Evolutionary conservation across 768 basidiomycete genomes (phyloP), one percentile per base, ranked within the genome.

Genomic region (Panaeolus cyanescens): DNA sequence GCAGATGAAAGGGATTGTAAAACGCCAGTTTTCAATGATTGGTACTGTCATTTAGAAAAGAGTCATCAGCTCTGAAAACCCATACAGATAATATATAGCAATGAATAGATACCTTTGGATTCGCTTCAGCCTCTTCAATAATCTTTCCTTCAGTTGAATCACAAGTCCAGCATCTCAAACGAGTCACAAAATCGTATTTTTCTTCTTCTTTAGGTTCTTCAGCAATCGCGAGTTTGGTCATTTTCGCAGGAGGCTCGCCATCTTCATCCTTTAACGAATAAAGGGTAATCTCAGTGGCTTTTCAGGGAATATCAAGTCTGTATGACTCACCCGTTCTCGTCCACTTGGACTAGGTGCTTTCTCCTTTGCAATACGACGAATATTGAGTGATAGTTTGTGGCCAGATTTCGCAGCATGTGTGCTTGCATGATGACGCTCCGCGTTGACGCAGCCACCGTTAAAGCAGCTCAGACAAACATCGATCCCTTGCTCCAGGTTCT

Each of bases 381-480:
- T 79, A 65, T 97, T 96, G 56, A 98, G 76, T 0, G 89, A 88
- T 64, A 94, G 87, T 0, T 75, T 62, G 68, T 99, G 97, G 0
- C 85, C 87, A 0, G 86, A 83, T 80, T 89, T 90, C 62, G 83
- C 75, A 34, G 80, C 80, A 72, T 99, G 96, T 0, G 84, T 84
- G 8, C 76, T 78, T 4, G 92, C 89, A 70, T 98, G 97, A 58
- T 88, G 84, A 28, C 92, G 79, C 17, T 80, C 78, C 4, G 69
- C 55, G 65, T 78, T 80, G 2, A 89, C 76, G 70, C 96, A 99
- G 0, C 89, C 93, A 7, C 97, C 97, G 68, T 96, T 99, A 84
- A 96, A 99, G 79, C 96, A 99, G 22, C 73, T 74, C 58, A 99
- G 79, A 74, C 96, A 99, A 56, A 98, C 91, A 66, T 97, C 91